Conservation (phyloP, 352 stramenopile species). For the Globisporangium okanoganense region DNA sequence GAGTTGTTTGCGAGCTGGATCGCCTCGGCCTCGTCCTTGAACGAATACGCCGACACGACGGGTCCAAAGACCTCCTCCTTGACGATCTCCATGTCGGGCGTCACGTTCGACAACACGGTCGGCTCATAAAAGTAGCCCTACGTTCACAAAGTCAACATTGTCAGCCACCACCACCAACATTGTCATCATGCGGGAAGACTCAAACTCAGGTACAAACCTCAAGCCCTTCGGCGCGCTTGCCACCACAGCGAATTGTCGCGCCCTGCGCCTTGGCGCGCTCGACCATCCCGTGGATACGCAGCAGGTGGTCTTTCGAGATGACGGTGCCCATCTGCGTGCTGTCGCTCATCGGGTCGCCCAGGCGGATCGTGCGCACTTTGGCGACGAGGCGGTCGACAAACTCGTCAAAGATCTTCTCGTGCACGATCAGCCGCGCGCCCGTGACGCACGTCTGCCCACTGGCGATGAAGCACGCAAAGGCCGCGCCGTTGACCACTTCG, state of each 20-base stretch:
- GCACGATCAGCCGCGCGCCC: conserved; percentile 79
- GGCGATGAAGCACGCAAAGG: conserved; percentile 69
- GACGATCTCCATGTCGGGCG: conserved; percentile 69
- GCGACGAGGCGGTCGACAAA: conserved; percentile 57
- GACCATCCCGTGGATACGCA: conserved; percentile 72
- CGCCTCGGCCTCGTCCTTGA: conserved; percentile 66
- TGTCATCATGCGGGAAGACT: neutral
- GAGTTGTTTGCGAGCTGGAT: conserved; percentile 77
- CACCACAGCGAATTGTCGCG: conserved; percentile 69
- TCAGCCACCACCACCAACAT: neutral
- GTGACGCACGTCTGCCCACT: conserved; percentile 81
- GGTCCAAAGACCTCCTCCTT: conserved; percentile 88
- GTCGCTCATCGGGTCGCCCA: conserved; percentile 50
- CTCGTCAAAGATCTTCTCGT: conserved; percentile 72
- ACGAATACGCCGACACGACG: conserved; percentile 52
- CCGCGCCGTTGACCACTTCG: conserved; percentile 53
- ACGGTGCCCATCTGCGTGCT: conserved; percentile 67
- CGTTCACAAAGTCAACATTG: neutral
- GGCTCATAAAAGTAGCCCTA: conserved; percentile 90
- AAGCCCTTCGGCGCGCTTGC: conserved; percentile 40
- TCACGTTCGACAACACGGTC: conserved; percentile 85
- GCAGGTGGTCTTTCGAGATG: conserved; percentile 49
- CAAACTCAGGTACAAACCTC: conserved; percentile 11
- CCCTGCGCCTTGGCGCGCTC: conserved; percentile 74
- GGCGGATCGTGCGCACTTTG: conserved; percentile 48